Conservation (phyloP, 352 stramenopile species). For the Phytophthora ramorum region DNA sequence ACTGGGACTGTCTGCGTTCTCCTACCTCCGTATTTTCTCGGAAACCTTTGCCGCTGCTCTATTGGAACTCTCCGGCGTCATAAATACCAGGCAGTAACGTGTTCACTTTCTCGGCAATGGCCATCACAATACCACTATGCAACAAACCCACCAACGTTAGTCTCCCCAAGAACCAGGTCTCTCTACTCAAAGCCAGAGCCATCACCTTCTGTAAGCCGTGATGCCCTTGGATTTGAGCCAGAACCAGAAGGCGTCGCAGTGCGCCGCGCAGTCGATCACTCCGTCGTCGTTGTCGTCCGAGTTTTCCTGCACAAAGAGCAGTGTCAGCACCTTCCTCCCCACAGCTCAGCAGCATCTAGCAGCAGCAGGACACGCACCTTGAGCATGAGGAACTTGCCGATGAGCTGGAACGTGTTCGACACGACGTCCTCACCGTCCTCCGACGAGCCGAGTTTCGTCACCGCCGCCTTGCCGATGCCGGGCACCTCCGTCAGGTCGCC, state of each 20-base stretch:
- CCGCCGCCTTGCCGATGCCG: conserved; percentile 93
- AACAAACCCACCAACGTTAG: conserved; percentile 11
- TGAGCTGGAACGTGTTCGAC: conserved; percentile 98
- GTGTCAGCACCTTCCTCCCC: neutral
- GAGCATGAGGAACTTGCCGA: conserved; percentile 94
- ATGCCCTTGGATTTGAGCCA: conserved; percentile 97
- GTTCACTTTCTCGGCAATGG: conserved; percentile 97
- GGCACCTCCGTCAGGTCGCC: conserved; percentile 95
- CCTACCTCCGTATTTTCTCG: neutral
- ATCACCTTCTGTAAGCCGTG: conserved; percentile 90
- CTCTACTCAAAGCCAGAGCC: neutral
- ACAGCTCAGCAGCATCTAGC: neutral
- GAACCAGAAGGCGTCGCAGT: conserved; percentile 98
- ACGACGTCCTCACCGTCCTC: conserved; percentile 88
- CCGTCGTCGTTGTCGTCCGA: conserved; percentile 90
- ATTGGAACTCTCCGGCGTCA: conserved; percentile 94
- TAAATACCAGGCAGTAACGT: conserved; percentile 97
- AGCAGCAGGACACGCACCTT: conserved; percentile 51
- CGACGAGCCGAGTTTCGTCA: conserved; percentile 82
- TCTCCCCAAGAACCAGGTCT: neutral
- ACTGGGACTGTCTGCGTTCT: neutral
- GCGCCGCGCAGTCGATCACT: conserved; percentile 92
- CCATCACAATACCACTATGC: conserved; percentile 95
- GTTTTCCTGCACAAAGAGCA: conserved; percentile 45
- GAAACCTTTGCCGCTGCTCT: conserved; percentile 38